Percentiles rank a stretch among this genome's conserved stretches.
phyloP scores from a whole-genome alignment of 2,329 filamentous ascomycete species.

The Dendryphion nanum region DNA sequence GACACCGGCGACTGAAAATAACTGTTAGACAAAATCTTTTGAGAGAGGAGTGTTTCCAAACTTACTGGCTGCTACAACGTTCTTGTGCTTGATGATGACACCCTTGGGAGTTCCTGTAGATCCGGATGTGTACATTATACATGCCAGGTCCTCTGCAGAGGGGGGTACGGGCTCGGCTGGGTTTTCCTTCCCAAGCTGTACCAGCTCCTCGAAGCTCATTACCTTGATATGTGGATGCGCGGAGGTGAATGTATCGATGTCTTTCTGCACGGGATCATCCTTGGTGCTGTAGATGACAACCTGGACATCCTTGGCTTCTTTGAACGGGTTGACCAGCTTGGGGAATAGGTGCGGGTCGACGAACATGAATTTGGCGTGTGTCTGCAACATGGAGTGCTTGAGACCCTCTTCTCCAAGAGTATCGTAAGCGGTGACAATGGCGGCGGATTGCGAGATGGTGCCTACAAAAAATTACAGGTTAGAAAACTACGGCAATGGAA shows the following conservation, averaged over 20 bases:
- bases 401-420: slow-evolving; percentile 83
- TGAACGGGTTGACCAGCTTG: slow-evolving; percentile 53
- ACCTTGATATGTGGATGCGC: slow-evolving; percentile 55
- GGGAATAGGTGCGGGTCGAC: slow-evolving; percentile 73
- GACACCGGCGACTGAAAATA: slow-evolving; percentile 66
- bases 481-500: neutral
- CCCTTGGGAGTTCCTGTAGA: slow-evolving; percentile 89
- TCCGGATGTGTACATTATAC: slow-evolving; percentile 80
- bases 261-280: slow-evolving; percentile 50
- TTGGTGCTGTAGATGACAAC: slow-evolving; percentile 60
- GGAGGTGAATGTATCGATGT: slow-evolving; percentile 54
- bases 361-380: slow-evolving; percentile 78
- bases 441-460: slow-evolving; percentile 78
- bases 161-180: slow-evolving; percentile 70
- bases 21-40: too few relatives aligned
- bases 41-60: slow-evolving; percentile 12
- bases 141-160: slow-evolving; percentile 74
- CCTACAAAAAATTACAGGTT: slow-evolving; percentile 29
- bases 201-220: slow-evolving; percentile 56
- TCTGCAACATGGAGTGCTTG: slow-evolving; percentile 81
- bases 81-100: slow-evolving; percentile 76
- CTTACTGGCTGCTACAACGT: slow-evolving; percentile 74
- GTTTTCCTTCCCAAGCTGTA: slow-evolving; percentile 61
- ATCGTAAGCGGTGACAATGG: slow-evolving; percentile 93
- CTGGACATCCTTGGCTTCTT: slow-evolving; percentile 56